Evolutionary conservation across 768 basidiomycete species (phyloP), one percentile per base, ranked within the genome.

Genomic region (Polyporus arcularius): DNA sequence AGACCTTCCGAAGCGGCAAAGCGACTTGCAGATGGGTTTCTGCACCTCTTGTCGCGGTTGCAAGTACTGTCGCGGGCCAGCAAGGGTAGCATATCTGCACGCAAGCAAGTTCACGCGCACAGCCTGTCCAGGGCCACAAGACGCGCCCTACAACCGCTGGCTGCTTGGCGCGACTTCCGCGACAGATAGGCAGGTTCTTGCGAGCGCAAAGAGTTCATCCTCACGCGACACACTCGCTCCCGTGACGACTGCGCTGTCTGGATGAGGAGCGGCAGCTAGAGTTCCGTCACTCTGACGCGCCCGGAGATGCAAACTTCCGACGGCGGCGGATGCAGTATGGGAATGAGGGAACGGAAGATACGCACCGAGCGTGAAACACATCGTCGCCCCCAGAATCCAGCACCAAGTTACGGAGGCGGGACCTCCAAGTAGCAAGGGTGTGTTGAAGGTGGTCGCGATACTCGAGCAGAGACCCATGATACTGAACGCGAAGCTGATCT

Each of bases 401-500:
- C 85, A 88, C 89, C 89, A 88, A 16, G 80, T 80, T 39, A 88
- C 88, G 40, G 86, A 84, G 53, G 89, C 76, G 16, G 89, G 89
- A 6, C 89, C 89, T 14, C 89, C 89, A 6, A 85, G 78, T 15
- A 83, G 75, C 12, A 90, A 74, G 0, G 89, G 89, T 0, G 88
- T 89, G 66, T 90, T 87, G 78, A 92, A 89, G 1, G 89, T 90
- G 28, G 89, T 90, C 3, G 89, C 85, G 46, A 92, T 82, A 69
- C 85, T 87, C 0, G 88, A 89, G 74, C 87, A 89, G 48, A 92
- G 75, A 42, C 89, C 89, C 89, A 90, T 89, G 64, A 90, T 91
- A 68, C 86, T 88, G 76, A 88, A 90, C 18, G 88, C 86, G 71
- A 88, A 90, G 68, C 85, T 85, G 54, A 88, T 88, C 86, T 87